Conservation (phyloP, 2,329 filamentous ascomycete genomes). For the Orbilia oligospora region DNA sequence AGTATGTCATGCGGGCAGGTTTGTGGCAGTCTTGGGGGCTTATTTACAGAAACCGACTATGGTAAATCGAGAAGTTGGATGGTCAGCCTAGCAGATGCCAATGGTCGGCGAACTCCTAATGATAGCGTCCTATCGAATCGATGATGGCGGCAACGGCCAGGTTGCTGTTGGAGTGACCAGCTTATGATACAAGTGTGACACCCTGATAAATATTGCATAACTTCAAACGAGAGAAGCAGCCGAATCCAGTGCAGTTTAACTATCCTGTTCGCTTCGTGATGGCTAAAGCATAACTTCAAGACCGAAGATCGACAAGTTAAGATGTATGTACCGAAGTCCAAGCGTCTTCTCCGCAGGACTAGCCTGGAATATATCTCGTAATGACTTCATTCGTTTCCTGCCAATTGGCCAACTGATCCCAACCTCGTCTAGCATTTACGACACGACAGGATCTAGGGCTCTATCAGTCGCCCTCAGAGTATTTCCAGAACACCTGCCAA, state of each 20-base stretch:
- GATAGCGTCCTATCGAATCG: constrained; percentile 27
- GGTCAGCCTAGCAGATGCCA: constrained; percentile 40
- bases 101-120: constrained; percentile 57
- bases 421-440: constrained; percentile 14
- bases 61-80: constrained; percentile 50
- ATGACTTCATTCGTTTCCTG: constrained; percentile 43
- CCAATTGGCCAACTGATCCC: constrained; percentile 30
- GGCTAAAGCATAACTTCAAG: constrained; percentile 24
- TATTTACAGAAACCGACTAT: constrained; percentile 35
- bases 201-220: constrained; percentile 58
- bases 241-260: constrained; percentile 41
- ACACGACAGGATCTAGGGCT: constrained; percentile 32
- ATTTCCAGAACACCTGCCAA: constrained; percentile 58
- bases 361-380: constrained; percentile 32
- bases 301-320: constrained; percentile 30
- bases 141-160: neutral
- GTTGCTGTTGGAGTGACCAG: constrained; percentile 37
- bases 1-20: constrained; percentile 8
- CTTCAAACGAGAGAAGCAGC: constrained; percentile 56
- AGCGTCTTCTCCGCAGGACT: constrained; percentile 34
- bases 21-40: constrained; percentile 12
- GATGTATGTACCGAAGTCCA: constrained; percentile 17
- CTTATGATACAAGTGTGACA: constrained; percentile 59
- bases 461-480: constrained; percentile 34
- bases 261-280: constrained; percentile 30